Evolutionary conservation across 2,329 filamentous ascomycete species (phyloP).

Genomic region (Fusarium staphyleae): DNA sequence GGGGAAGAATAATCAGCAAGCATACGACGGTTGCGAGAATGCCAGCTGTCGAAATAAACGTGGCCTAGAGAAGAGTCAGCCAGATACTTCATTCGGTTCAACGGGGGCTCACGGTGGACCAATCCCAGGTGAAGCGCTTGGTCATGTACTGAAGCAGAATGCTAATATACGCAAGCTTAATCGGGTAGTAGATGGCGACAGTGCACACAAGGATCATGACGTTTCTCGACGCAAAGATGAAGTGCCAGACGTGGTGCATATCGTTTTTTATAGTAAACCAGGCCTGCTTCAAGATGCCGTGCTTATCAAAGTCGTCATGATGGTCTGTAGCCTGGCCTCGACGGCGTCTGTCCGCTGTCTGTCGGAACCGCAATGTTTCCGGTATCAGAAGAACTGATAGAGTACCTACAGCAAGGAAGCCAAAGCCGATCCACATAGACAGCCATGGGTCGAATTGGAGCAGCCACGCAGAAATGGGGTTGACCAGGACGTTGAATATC

Average conservation of each 20-base stretch:
- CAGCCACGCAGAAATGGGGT: conserved; percentile 51
- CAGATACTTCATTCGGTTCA: no score
- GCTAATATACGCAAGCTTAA: conserved; percentile 44
- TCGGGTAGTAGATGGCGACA: conserved; percentile 36
- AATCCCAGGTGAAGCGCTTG: conserved; percentile 58
- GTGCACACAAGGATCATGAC: conserved; percentile 50
- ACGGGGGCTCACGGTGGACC: conserved; percentile 47
- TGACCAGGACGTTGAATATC: conserved; percentile 48
- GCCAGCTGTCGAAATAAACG: conserved; percentile 51
- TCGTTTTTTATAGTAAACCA: conserved; percentile 43
- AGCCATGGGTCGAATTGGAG: conserved; percentile 51
- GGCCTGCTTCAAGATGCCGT: conserved; percentile 28
- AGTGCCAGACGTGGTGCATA: conserved; percentile 48
- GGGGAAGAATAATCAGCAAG: conserved; percentile 50
- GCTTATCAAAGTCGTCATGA: conserved; percentile 20
- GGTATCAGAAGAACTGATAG: conserved; percentile 47
- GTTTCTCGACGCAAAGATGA: conserved; percentile 50
- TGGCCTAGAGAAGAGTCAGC: conserved; percentile 43
- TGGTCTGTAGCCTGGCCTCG: background rate
- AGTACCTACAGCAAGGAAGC: conserved; percentile 41
- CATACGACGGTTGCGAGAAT: conserved; percentile 49
- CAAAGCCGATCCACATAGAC: conserved; percentile 48
- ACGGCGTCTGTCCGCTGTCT: conserved; percentile 38
- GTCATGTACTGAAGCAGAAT: conserved; percentile 61
- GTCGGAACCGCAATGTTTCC: conserved; percentile 52